Conservation (phyloP, 1,139 yeast species). For the Candida tropicalis region DNA sequence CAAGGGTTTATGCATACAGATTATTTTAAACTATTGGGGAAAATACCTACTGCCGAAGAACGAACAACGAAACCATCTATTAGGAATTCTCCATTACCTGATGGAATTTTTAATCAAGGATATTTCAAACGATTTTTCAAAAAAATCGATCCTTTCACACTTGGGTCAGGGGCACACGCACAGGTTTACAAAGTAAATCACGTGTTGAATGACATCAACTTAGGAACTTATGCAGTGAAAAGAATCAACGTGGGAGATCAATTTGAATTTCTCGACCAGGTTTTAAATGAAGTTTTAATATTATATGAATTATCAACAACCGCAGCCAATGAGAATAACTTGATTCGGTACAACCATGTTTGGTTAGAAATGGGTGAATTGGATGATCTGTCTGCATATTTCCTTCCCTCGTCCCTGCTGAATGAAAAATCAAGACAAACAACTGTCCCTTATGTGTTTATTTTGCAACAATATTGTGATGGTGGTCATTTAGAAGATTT, state of each 20-base stretch:
- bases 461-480: conserved; percentile 82
- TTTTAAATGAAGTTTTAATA: conserved; percentile 76
- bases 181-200: conserved; percentile 85
- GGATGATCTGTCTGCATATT: conserved; percentile 42
- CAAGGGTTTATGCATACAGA: conserved; percentile 39
- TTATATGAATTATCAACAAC: conserved; percentile 47
- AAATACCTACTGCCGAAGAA: conserved; percentile 25
- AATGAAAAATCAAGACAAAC: conserved; percentile 5
- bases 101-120: conserved; percentile 65
- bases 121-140: conserved; percentile 72
- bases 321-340: conserved; percentile 53
- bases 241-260: conserved; percentile 83
- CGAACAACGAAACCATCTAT: conserved; percentile 3
- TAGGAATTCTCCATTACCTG: conserved; percentile 28
- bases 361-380: conserved; percentile 81
- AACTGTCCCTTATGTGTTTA: conserved; percentile 76
- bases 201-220: conserved; percentile 63
- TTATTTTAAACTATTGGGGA: conserved; percentile 41
- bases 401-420: conserved; percentile 20
- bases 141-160: conserved; percentile 35
- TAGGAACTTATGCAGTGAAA: conserved; percentile 83
- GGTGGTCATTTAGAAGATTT: conserved; percentile 86
- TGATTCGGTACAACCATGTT: conserved; percentile 86
- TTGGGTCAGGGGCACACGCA: conserved; percentile 86
- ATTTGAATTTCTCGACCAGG: conserved; percentile 65